A percentile compares a stretch with the other conserved stretches of the same genome.
Conservation (phyloP, 2,329 filamentous ascomycete genomes). For the Thermomyces lanuginosus region DNA sequence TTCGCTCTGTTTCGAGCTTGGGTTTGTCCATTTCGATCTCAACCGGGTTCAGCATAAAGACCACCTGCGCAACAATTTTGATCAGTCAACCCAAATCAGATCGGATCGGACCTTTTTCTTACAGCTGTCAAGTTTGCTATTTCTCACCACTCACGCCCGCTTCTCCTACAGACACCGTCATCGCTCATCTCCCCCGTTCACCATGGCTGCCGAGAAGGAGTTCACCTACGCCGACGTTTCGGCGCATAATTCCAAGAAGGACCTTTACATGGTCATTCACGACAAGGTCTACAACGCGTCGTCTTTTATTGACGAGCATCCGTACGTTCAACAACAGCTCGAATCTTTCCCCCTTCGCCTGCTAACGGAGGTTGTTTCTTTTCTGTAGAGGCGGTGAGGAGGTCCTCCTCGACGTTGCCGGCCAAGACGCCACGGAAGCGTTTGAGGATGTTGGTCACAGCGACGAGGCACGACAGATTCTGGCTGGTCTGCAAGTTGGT, state of each 20-base stretch:
- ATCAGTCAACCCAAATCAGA: background rate
- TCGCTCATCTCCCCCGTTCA: slow-evolving; percentile 8
- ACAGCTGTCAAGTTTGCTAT: background rate
- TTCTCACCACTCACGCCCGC: background rate
- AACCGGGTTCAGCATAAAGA: too few species aligned
- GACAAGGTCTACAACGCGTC: slow-evolving; percentile 88
- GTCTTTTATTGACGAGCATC: slow-evolving; percentile 93
- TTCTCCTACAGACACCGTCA: slow-evolving; percentile 1
- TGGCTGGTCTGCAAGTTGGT: slow-evolving; percentile 60
- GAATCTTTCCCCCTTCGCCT: slow-evolving; percentile 1
- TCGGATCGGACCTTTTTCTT: background rate
- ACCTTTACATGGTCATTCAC: slow-evolving; percentile 80
- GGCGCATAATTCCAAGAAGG: slow-evolving; percentile 79
- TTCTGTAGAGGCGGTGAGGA: slow-evolving; percentile 78
- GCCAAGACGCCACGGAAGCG: slow-evolving; percentile 91
- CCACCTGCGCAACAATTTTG: too few species aligned
- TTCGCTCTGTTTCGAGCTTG: too few species aligned
- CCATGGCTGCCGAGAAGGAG: slow-evolving; percentile 40
- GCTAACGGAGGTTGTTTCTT: slow-evolving; percentile 2
- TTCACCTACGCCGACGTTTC: slow-evolving; percentile 69
- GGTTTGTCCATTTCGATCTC: too few species aligned
- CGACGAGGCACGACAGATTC: slow-evolving; percentile 91
- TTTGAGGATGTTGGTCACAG: slow-evolving; percentile 99
- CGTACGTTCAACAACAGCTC: slow-evolving; percentile 37
- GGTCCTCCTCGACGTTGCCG: slow-evolving; percentile 87